These are phyloP conservation scores for Pseudogymnoascus sp. DNA, from an alignment of 2,329 filamentous ascomycete species.

Conservation along the genomic window DNA sequence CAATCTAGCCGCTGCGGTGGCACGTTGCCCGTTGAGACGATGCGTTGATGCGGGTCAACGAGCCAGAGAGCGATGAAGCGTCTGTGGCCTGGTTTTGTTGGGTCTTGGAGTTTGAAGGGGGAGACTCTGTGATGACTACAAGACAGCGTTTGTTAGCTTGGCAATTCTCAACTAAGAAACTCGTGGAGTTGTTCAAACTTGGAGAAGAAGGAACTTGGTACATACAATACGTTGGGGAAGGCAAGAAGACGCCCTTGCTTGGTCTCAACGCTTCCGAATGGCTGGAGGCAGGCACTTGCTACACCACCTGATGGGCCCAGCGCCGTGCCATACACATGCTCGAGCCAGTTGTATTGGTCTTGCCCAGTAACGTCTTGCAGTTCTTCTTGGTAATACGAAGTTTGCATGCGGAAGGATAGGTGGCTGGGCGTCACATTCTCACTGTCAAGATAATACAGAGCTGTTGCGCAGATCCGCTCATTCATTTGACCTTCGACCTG, in stretches of 20 bases:
- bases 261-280: conserved; percentile 32
- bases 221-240: conserved; percentile 33
- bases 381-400: conserved; percentile 18
- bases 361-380: conserved; percentile 9
- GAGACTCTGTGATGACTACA: conserved; percentile 40
- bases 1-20: conserved; percentile 43
- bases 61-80: conserved; percentile 51
- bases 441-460: conserved; percentile 42
- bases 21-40: conserved; percentile 44
- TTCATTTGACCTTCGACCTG: conserved; percentile 38
- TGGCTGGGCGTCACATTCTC: conserved; percentile 38
- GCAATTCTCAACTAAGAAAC: conserved; percentile 13
- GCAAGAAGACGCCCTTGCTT: conserved; percentile 34
- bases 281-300: conserved; percentile 28
- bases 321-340: conserved; percentile 14
- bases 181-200: neutral
- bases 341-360: conserved; percentile 15
- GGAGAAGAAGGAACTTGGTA: neutral
- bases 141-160: conserved; percentile 22
- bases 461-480: conserved; percentile 46
- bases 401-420: conserved; percentile 36
- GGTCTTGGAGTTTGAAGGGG: conserved; percentile 42
- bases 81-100: conserved; percentile 43
- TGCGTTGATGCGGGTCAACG: conserved; percentile 44
- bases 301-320: conserved; percentile 18